Evolutionary conservation across 192 early-diverging fungal species (phyloP), one percentile per base, ranked within the genome.

Genomic region (Coemansia javaensis): DNA sequence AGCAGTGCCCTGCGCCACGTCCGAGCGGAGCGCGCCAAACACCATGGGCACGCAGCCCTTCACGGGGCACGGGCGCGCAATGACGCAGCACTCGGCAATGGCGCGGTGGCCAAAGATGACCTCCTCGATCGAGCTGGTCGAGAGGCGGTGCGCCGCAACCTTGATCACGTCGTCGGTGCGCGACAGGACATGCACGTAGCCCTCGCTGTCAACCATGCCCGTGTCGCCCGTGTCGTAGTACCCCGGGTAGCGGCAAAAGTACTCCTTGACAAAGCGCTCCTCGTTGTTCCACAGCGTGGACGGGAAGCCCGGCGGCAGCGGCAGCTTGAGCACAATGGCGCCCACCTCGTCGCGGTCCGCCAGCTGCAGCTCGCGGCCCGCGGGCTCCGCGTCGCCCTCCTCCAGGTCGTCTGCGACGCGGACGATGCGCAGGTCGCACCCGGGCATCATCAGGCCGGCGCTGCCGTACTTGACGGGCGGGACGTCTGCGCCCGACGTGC

Each of bases 181-280:
- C 32, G 84, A 85, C 60, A 84, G 65, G 12, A 88, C 69, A 34
- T 83, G 81, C 20, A 88, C 79, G 50, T 83, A 84, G 3, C 85
- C 88, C 40, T 88, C 82, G 31, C 75, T 73, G 67, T 90, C 90
- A 31, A 89, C 72, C 51, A 82, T 79, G 11, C 89, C 91, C 0
- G 86, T 82, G 55, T 94, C 91, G 7, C 90, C 89, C 0, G 86
- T 87, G 56, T 89, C 85, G 45, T 77, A 89, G 63, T 86, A 87
- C 0, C 91, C 91, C 1, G 86, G 85, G 50, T 88, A 94, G 34
- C 79, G 72, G 5, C 57, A 53, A 45, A 93, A 82, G 49, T 94
- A 91, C 28, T 80, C 79, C 27, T 83, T 70, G 17, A 74, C 53
- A 60, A 86, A 94, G 18, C 86, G 81, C 20, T 53, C 47, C 40